Percentiles rank a stretch among this genome's conserved stretches.
Conservation (phyloP, 2,329 filamentous ascomycete species). For the Penicillium brasilianum region DNA sequence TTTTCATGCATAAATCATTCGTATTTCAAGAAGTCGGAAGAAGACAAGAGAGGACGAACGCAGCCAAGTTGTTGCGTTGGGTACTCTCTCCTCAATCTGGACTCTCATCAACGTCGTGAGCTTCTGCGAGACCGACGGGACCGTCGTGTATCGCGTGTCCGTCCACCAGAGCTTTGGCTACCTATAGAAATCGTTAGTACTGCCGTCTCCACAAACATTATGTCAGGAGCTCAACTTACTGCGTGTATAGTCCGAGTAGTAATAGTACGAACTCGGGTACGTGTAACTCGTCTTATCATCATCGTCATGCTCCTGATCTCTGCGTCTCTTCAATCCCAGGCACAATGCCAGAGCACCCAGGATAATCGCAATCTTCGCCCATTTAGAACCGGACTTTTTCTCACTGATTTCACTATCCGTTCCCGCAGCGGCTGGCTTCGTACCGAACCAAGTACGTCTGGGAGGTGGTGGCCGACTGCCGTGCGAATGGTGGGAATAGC, state of each 20-base stretch:
- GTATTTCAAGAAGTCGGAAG: background rate
- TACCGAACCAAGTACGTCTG: conserved; percentile 49
- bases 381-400: conserved; percentile 45
- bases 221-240: conserved; percentile 38
- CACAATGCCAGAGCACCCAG: conserved; percentile 52
- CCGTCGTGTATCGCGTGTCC: conserved; percentile 40
- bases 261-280: conserved; percentile 49
- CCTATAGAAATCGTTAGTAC: conserved; percentile 37
- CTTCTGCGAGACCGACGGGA: conserved; percentile 38
- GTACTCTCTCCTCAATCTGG: background rate
- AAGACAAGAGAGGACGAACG: background rate
- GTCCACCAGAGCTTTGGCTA: conserved; percentile 51
- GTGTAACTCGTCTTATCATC: conserved; percentile 48
- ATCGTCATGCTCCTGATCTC: conserved; percentile 37
- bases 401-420: conserved; percentile 36
- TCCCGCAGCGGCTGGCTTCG: conserved; percentile 38
- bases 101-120: conserved; percentile 34
- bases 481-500: conserved; percentile 42
- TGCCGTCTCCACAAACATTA: background rate
- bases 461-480: conserved; percentile 36
- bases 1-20: conserved; percentile 25
- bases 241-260: conserved; percentile 50
- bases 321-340: conserved; percentile 52
- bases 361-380: conserved; percentile 49
- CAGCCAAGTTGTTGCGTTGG: background rate